Percentiles rank a stretch among this genome's conserved stretches.
Evolutionary conservation across 148 eudicot species (phyloP).

Genomic region (Camellia japonica): DNA sequence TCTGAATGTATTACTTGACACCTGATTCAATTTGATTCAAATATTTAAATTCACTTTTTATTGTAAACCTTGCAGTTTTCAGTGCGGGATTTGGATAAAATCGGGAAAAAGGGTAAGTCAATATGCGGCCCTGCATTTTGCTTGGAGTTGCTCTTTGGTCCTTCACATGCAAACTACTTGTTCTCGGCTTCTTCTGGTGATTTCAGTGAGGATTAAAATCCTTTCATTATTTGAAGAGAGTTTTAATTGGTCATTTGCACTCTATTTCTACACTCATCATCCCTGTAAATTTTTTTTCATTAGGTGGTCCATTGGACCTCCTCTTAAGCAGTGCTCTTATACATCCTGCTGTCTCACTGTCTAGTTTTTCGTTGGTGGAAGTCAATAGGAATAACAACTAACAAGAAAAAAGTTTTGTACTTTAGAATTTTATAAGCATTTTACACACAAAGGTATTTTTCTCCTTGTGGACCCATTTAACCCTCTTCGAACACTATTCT

Average conservation of each 20-base stretch:
- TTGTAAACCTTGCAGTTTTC: conserved; percentile 33
- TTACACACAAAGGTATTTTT: not conserved
- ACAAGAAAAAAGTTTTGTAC: not conserved
- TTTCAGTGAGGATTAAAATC: conserved; percentile 8
- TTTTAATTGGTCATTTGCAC: not conserved
- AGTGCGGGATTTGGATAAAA: conserved; percentile 45
- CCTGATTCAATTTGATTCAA: not conserved
- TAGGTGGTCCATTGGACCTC: not conserved
- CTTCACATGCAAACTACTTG: conserved; percentile 27
- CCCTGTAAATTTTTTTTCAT: not conserved
- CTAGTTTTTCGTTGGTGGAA: not conserved
- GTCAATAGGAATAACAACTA: not conserved
- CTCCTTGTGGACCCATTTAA: not conserved
- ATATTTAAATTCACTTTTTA: not conserved
- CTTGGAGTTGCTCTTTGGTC: conserved; percentile 58
- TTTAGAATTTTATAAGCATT: not conserved
- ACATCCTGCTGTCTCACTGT: not conserved
- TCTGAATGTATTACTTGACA: not conserved
- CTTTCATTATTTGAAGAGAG: not conserved
- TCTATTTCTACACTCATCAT: not conserved
- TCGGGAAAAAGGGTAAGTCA: conserved; percentile 42
- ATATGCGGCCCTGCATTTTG: conserved; percentile 53
- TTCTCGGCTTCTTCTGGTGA: conserved; percentile 18
- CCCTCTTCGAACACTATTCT: not conserved
- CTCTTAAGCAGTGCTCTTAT: not conserved